These are phyloP conservation scores for Dendrobium officinale DNA, from an alignment of 106 monocot genomes.

Conservation along the genomic window DNA sequence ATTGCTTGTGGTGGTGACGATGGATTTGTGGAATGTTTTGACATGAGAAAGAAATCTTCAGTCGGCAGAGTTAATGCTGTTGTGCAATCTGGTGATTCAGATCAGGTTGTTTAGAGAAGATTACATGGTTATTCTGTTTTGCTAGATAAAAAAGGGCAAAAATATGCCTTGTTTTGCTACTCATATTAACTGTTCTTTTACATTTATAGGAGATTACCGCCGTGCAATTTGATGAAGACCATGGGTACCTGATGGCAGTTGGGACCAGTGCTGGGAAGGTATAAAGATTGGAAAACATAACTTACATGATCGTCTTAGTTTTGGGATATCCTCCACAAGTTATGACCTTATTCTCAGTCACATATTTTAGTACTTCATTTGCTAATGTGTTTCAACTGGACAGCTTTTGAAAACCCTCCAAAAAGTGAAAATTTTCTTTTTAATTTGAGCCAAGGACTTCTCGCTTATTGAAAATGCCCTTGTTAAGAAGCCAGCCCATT, in stretches of 20 bases:
- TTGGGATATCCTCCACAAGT: background rate
- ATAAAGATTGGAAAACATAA: conserved; percentile 1
- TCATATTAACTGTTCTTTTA: conserved; percentile 1
- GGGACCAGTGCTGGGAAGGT: conserved; percentile 91
- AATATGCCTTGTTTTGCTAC: conserved; percentile 5
- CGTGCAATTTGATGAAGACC: conserved; percentile 66
- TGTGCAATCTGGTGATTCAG: conserved; percentile 40
- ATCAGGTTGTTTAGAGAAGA: conserved; percentile 34
- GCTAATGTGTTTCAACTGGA: background rate
- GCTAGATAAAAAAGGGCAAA: background rate
- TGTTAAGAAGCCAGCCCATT: background rate
- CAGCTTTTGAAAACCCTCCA: background rate
- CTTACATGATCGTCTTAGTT: background rate
- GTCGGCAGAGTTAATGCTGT: conserved; percentile 62
- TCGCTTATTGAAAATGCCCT: background rate
- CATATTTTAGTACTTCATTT: background rate
- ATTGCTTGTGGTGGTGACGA: conserved; percentile 98
- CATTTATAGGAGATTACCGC: conserved; percentile 79
- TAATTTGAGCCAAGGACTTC: background rate
- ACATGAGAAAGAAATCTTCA: conserved; percentile 78
- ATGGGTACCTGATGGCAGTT: conserved; percentile 75
- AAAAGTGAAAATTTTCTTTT: background rate
- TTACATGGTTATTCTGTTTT: conserved; percentile 1
- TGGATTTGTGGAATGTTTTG: conserved; percentile 93
- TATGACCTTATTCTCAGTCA: background rate